Conservation (phyloP, 176 grass and related monocot species). For the Calamus simplicifolius region DNA sequence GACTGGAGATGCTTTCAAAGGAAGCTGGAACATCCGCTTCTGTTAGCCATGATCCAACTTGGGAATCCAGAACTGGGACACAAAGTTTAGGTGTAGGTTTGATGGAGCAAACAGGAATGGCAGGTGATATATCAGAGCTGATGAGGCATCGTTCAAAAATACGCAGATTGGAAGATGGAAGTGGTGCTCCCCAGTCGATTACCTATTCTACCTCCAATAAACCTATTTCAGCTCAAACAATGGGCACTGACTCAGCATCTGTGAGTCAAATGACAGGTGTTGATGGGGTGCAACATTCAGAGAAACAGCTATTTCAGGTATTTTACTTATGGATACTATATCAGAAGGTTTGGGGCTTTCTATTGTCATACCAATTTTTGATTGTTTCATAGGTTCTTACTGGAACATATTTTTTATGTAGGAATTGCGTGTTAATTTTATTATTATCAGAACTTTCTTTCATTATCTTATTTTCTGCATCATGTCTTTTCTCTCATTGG, state of each 20-base stretch:
- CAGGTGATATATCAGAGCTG: conserved; percentile 31
- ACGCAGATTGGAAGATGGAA: conserved; percentile 59
- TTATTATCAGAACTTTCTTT: too few species aligned
- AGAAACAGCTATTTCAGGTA: conserved; percentile 65
- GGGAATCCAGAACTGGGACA: background rate
- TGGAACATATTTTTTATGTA: too few species aligned
- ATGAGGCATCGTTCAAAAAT: conserved; percentile 40
- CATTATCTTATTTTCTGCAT: too few species aligned
- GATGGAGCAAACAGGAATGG: conserved; percentile 17
- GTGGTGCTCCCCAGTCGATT: conserved; percentile 18
- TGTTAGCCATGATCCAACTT: background rate
- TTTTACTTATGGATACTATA: background rate
- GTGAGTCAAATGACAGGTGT: conserved; percentile 40
- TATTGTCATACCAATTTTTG: too few species aligned
- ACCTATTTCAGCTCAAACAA: conserved; percentile 27
- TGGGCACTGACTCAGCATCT: conserved; percentile 23
- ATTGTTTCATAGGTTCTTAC: too few species aligned
- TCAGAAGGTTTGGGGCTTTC: background rate
- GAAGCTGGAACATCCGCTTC: conserved; percentile 23
- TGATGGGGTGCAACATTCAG: conserved; percentile 35
- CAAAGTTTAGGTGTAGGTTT: conserved; percentile 12
- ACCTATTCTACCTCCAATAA: conserved; percentile 26
- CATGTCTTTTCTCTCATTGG: too few species aligned
- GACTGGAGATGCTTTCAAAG: conserved; percentile 24
- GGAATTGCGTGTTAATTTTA: too few species aligned